phyloP scores from a whole-genome alignment of 306 rosid species.

The Quercus gilva region DNA sequence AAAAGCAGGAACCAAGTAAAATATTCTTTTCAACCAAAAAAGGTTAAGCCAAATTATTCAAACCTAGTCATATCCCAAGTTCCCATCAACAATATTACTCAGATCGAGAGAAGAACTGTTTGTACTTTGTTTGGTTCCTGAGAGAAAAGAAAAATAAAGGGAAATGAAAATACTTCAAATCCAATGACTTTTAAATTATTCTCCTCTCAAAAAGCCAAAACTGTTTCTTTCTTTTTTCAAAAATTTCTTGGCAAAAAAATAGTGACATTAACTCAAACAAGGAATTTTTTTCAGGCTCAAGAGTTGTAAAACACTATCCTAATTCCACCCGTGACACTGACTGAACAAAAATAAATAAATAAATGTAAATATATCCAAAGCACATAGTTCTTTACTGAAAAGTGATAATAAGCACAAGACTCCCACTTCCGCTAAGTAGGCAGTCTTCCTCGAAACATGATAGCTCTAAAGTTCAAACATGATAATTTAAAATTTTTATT shows the following conservation, averaged over 20 bases:
- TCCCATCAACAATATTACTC: no score
- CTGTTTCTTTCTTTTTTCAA: background rate
- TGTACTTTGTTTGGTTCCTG: no score
- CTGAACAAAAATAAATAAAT: background rate
- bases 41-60: background rate
- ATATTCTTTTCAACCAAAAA: background rate
- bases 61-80: no score
- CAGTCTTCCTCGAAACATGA: no score
- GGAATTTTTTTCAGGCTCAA: background rate
- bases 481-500: background rate
- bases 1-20: background rate
- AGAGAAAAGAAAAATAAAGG: no score
- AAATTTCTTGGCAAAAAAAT: background rate
- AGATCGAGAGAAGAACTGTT: no score
- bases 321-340: background rate
- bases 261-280: background rate
- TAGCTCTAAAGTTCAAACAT: background rate
- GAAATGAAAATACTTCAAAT: no score
- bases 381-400: no score
- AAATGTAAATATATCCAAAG: background rate
- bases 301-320: background rate
- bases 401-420: no score
- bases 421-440: no score
- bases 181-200: no score
- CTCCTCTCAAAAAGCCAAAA: no score